phyloP scores from a whole-genome alignment of 306 rosid genomes.

The Mimosa bimucronata region DNA sequence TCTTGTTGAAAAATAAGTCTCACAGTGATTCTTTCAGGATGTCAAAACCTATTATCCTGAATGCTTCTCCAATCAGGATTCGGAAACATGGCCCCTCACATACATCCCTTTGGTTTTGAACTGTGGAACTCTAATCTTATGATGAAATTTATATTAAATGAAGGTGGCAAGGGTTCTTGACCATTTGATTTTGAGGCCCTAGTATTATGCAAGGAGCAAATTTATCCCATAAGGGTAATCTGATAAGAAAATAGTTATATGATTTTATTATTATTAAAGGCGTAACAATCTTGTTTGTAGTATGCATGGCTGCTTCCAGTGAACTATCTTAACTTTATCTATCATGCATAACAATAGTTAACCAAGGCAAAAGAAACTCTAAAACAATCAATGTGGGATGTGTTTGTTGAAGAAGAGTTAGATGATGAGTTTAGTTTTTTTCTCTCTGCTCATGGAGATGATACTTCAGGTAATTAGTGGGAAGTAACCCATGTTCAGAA shows the following conservation, averaged over 20 bases:
- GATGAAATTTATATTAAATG: conserved; percentile 1
- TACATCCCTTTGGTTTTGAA: not conserved
- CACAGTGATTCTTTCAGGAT: not conserved
- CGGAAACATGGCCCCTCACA: not conserved
- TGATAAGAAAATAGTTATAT: not conserved
- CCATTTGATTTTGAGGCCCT: not conserved
- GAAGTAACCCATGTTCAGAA: not conserved
- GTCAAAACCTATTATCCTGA: not conserved
- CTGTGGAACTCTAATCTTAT: not conserved
- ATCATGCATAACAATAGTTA: not conserved
- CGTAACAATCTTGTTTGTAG: not conserved
- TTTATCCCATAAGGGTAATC: not conserved
- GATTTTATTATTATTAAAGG: not conserved
- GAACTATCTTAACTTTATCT: not conserved
- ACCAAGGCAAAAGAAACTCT: not conserved
- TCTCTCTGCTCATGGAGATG: not conserved
- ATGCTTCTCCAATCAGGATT: not conserved
- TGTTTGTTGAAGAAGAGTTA: not conserved
- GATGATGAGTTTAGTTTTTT: not conserved
- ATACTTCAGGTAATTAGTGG: conserved; percentile 1
- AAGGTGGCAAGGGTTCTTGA: not conserved
- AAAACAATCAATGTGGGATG: not conserved
- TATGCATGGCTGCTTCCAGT: not conserved
- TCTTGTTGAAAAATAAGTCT: not conserved
- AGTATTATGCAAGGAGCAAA: not conserved